Conservation (phyloP, 2,329 filamentous ascomycete genomes). For the Fusarium continuum region DNA sequence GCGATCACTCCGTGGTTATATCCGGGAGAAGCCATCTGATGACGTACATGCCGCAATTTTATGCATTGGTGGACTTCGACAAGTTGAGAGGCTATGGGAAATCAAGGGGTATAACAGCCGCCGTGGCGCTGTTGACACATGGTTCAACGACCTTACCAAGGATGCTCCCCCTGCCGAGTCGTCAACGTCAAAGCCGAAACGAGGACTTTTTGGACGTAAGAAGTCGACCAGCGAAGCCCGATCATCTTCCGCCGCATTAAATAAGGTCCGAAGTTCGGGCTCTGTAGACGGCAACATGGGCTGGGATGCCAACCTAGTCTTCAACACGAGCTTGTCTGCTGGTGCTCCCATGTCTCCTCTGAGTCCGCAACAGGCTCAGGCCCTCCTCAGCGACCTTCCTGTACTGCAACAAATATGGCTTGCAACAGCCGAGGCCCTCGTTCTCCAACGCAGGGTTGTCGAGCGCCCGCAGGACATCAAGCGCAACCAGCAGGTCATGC, state of each 20-base stretch:
- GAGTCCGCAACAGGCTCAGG: conserved; percentile 58
- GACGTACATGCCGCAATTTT: conserved; percentile 70
- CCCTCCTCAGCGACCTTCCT: conserved; percentile 65
- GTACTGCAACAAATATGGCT: conserved; percentile 69
- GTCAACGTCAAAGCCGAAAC: conserved; percentile 57
- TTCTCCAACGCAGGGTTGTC: conserved; percentile 68
- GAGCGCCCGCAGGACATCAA: conserved; percentile 68
- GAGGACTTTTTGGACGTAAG: conserved; percentile 66
- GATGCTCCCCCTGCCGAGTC: conserved; percentile 50
- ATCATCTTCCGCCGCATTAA: conserved; percentile 40
- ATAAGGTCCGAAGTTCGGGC: conserved; percentile 42
- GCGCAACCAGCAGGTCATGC: conserved; percentile 68
- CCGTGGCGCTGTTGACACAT: conserved; percentile 66
- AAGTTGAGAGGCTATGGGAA: conserved; percentile 72
- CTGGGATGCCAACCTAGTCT: conserved; percentile 57
- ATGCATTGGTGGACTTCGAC: conserved; percentile 67
- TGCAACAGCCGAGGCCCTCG: conserved; percentile 69
- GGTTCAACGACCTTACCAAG: conserved; percentile 63
- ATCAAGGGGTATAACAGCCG: conserved; percentile 72
- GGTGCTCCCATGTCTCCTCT: conserved; percentile 71
- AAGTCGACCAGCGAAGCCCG: conserved; percentile 57
- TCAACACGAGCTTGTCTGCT: conserved; percentile 66
- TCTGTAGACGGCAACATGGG: conserved; percentile 47
- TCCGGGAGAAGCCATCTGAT: conserved; percentile 69
- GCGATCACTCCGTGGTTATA: conserved; percentile 69